Base-by-base conservation (phyloP, 148 eudicot genomes). In the Oxyria digyna region DNA sequence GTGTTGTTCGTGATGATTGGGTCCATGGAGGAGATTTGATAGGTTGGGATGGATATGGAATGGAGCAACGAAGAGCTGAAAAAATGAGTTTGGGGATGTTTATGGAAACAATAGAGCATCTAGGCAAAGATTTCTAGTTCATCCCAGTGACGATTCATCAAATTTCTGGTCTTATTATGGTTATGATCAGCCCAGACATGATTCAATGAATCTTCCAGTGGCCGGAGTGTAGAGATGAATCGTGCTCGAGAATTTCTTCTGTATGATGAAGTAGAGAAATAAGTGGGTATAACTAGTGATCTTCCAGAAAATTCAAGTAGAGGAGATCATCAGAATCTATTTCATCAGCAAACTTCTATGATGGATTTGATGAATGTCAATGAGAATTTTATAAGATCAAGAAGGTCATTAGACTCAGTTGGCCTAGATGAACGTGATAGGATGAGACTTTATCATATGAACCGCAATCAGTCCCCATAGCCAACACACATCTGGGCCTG, bases 241-340 rank as follows among this genome's bases (percentile, higher is more conserved):
- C 85, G 84, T 69, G 82, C 76, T 45, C 87, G 80, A 78, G 87
- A 84, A 62, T 77, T 85, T 70, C 80, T 76, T 50, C 84, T 83
- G 62, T 85, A 84, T 42, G 78, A 78, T 62, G 87, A 84, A 55
- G 77, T 89, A 73, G 75, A 77, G 75, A 79, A 84, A 37, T 89
- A 85, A 72, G 79, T 83, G 26, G 76, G 66, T 31, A 73, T 81
- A 33, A 79, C 55, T 2, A 77, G 85, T 67, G 78, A 78, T 55
- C 62, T 74, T 49, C 11, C 64, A 13, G 81, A 75, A 27, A 71
- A 77, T 54, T 79, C 83, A 35, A 70, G 17, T 8, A 67, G 67
- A 80, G 46, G 26, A 75, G 70, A 40, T 43, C 14, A 46, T 49
- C 55, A n/a, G 42, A 50, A 59, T 62, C 24, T 54, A 43, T 59